Base-by-base conservation (phyloP, 768 basidiomycete species). In the Mycena vulgaris region DNA sequence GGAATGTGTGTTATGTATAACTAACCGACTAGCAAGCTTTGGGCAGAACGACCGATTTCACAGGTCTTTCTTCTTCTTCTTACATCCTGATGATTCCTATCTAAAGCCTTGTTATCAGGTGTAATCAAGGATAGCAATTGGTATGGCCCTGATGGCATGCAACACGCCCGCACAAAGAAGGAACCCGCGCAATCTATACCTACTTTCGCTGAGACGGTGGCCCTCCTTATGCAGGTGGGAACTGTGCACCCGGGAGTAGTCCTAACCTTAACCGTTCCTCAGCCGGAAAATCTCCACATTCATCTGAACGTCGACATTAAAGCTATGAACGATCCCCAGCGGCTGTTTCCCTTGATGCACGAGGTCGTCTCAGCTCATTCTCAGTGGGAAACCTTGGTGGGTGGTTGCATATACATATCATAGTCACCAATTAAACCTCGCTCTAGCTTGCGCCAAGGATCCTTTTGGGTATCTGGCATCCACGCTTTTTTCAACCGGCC, bases 261-360 rank as follows among this genome's bases (percentile, higher is more conserved):
- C 30, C n/a, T 8, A 23, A 30, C 13, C 47, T 25, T 19, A 42
- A 25, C 2, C 6, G 33, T 48, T 45, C 14, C 9, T 9, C 45
- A 86, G 84, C 84, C 85, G 31, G 85, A 87, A 80, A 87, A 89
- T 73, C 77, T 80, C 48, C 86, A 87, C 55, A 82, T 89, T 70
- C 82, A 81, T 67, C 83, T 87, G 66, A 83, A 93, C 82, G 83
- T 93, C 69, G 93, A 93, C 74, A 88, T 93, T 76, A 94, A 94
- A 80, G 83, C 88, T 27, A 86, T 89, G 74, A 94, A 93, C 75
- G 87, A 92, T 63, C 91, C 93, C 0, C 86, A 85, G 47, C 83
- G 81, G n/a, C 81, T 92, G 35, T 92, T 92, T 80, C 73, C 75
- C n/a, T 79, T 91, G 53, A 90, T 92, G 83, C 82, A 87, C 76